phyloP scores from a whole-genome alignment of 495 filamentous ascomycete species.

The Penicillium salamii region DNA sequence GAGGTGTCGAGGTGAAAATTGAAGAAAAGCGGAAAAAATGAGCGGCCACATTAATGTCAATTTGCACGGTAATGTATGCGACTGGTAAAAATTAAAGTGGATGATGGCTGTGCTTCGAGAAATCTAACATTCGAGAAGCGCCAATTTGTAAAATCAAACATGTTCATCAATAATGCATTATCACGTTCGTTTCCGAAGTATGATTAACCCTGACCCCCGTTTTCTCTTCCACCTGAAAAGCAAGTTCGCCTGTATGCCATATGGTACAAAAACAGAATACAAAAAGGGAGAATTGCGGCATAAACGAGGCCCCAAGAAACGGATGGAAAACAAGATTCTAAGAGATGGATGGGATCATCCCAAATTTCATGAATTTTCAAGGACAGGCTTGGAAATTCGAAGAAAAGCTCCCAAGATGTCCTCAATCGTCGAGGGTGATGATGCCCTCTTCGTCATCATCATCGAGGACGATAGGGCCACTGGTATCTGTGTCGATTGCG shows the following conservation, averaged over 20 bases:
- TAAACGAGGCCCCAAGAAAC: neutral
- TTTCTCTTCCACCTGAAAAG: neutral
- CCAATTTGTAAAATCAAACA: neutral
- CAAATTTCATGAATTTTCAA: no score
- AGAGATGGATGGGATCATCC: no score
- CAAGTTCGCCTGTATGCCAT: slow-evolving; percentile 11
- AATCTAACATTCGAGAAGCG: neutral
- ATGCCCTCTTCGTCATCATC: slow-evolving; percentile 58
- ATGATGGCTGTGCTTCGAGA: neutral
- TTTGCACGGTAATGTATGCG: neutral
- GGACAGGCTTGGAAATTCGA: no score
- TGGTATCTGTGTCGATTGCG: slow-evolving; percentile 27
- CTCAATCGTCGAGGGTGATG: slow-evolving; percentile 69
- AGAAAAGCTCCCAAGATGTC: neutral
- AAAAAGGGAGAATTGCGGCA: no score
- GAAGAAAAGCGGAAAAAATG: no score
- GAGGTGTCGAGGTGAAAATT: no score
- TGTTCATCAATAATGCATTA: neutral
- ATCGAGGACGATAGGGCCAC: slow-evolving; percentile 49
- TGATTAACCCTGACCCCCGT: neutral
- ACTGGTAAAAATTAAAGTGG: no score
- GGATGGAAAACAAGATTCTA: neutral
- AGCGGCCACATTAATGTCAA: no score
- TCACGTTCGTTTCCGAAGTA: neutral
- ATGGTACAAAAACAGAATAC: slow-evolving; percentile 18